Conservation (phyloP, 164 flowering plant genomes). For the Hamamelis virginiana region DNA sequence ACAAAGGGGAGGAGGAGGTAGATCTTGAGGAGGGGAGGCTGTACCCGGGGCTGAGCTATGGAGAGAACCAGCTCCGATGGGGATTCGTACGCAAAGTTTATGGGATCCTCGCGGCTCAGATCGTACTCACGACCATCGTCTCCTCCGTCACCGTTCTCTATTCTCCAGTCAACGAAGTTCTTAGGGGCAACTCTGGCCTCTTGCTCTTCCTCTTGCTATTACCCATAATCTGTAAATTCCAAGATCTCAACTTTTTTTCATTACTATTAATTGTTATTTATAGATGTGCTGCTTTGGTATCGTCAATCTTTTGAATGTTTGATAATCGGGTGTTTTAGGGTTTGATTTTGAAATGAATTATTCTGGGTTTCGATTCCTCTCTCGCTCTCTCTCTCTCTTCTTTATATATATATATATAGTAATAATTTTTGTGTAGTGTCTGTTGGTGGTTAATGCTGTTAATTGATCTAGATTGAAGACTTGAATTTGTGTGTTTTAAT, state of each 20-base stretch:
- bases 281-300: background rate
- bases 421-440: no score
- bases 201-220: constrained; percentile 64
- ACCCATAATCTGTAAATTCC: constrained; percentile 68
- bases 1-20: constrained; percentile 25
- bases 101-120: constrained; percentile 81
- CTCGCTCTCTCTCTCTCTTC: no score
- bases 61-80: constrained; percentile 94
- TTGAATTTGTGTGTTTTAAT: no score
- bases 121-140: constrained; percentile 78
- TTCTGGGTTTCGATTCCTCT: no score
- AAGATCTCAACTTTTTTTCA: background rate
- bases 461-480: no score
- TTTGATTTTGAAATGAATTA: no score
- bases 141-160: constrained; percentile 72
- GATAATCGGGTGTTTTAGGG: background rate
- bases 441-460: no score
- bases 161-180: constrained; percentile 65
- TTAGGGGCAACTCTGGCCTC: constrained; percentile 63
- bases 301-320: background rate
- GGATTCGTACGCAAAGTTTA: constrained; percentile 94
- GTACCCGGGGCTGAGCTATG: constrained; percentile 75
- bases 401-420: no score
- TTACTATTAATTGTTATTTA: no score
- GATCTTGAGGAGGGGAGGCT: constrained; percentile 71